Percentiles rank a stretch among this genome's conserved stretches.
Conservation (phyloP, 2,329 filamentous ascomycete genomes). For the Plectosphaerella plurivora region DNA sequence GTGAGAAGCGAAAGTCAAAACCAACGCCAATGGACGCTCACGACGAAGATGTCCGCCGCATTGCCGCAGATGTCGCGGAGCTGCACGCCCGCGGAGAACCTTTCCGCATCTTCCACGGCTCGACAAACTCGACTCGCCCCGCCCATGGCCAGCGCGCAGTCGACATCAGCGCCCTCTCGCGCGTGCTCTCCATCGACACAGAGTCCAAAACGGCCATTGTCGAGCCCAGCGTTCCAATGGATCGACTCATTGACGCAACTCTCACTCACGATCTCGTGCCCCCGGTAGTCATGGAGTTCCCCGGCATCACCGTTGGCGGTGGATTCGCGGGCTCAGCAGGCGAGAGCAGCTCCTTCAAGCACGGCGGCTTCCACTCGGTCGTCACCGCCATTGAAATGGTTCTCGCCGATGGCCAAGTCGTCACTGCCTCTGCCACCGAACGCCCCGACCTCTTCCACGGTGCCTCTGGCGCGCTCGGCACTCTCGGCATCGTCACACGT, state of each 20-base stretch:
- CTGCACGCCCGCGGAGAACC: slow-evolving; percentile 42
- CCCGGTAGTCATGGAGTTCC: slow-evolving; percentile 67
- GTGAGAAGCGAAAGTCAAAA: not conserved
- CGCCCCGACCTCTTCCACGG: slow-evolving; percentile 59
- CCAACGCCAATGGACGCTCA: slow-evolving; percentile 39
- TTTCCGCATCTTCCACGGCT: slow-evolving; percentile 74
- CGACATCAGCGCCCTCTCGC: slow-evolving; percentile 60
- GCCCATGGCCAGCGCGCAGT: slow-evolving; percentile 51
- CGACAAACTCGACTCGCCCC: slow-evolving; percentile 70
- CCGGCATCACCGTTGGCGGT: slow-evolving; percentile 67
- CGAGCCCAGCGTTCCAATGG: slow-evolving; percentile 69
- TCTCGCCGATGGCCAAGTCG: slow-evolving; percentile 54
- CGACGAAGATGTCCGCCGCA: slow-evolving; percentile 33
- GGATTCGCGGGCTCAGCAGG: slow-evolving; percentile 64
- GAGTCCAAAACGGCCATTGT: slow-evolving; percentile 53
- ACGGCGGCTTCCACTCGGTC: slow-evolving; percentile 62
- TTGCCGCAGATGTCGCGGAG: slow-evolving; percentile 36
- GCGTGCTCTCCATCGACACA: slow-evolving; percentile 57
- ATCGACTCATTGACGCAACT: slow-evolving; percentile 54
- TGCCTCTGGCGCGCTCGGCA: slow-evolving; percentile 62
- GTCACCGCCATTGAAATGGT: slow-evolving; percentile 62
- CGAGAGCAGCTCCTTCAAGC: slow-evolving; percentile 63
- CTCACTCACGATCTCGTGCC: slow-evolving; percentile 53
- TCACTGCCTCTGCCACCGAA: slow-evolving; percentile 48
- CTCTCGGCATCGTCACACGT: slow-evolving; percentile 61